Conservation (phyloP, 148 eudicot genomes). For the Nepenthes mirabilis region DNA sequence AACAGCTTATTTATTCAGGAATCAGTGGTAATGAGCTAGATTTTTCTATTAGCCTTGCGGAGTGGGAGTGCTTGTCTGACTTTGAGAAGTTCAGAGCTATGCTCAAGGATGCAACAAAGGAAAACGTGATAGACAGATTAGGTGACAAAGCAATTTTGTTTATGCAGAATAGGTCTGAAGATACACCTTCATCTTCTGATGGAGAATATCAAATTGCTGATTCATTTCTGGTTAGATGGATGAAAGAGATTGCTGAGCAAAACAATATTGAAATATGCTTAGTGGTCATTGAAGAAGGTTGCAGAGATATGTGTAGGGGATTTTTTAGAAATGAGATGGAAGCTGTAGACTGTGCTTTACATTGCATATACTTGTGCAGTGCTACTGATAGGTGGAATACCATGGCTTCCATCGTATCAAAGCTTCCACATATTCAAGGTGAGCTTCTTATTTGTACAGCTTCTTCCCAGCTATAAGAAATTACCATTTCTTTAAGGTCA, state of each 20-base stretch:
- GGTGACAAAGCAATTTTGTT: constrained; percentile 64
- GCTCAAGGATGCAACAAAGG: constrained; percentile 58
- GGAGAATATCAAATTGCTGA: constrained; percentile 23
- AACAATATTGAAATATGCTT: constrained; percentile 60
- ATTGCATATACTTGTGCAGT: constrained; percentile 64
- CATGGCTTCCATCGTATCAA: constrained; percentile 72
- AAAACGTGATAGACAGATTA: constrained; percentile 50
- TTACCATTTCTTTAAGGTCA: not conserved
- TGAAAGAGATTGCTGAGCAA: constrained; percentile 65
- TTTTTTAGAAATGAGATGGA: constrained; percentile 57
- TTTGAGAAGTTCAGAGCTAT: constrained; percentile 84
- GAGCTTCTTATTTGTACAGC: constrained; percentile 11
- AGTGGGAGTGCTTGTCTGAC: constrained; percentile 74
- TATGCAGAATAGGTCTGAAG: constrained; percentile 41
- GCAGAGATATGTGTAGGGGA: constrained; percentile 29
- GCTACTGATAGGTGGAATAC: constrained; percentile 78
- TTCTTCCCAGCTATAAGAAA: not conserved
- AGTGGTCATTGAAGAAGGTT: constrained; percentile 71
- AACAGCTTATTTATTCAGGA: constrained; percentile 75
- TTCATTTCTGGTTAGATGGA: constrained; percentile 79
- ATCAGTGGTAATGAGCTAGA: constrained; percentile 32
- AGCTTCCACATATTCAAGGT: constrained; percentile 62
- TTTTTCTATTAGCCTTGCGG: constrained; percentile 45
- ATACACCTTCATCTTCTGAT: constrained; percentile 9
- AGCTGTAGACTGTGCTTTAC: constrained; percentile 69